phyloP scores from a whole-genome alignment of 352 stramenopile genomes.

The Phytopythium montanum region DNA sequence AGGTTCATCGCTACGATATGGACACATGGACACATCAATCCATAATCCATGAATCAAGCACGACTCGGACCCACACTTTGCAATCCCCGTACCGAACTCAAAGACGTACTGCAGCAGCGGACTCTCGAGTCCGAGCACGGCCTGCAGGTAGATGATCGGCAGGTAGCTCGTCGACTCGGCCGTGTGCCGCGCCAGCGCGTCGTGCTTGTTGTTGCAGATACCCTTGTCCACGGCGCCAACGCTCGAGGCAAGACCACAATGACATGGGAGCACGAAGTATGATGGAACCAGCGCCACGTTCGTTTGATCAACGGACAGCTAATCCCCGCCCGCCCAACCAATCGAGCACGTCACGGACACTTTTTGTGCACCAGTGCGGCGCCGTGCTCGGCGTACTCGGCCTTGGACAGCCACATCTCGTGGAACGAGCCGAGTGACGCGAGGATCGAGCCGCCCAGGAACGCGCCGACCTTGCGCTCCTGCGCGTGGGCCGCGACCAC shows the following conservation, averaged over 20 bases:
- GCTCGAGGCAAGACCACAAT: too few relatives aligned
- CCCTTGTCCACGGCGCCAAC: slow-evolving; percentile 53
- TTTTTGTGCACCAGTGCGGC: slow-evolving; percentile 97
- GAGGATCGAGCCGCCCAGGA: slow-evolving; percentile 96
- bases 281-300: too few relatives aligned
- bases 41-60: too few relatives aligned
- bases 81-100: slow-evolving; percentile 48
- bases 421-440: slow-evolving; percentile 97
- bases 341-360: slow-evolving; percentile 52
- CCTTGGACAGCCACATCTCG: slow-evolving; percentile 99
- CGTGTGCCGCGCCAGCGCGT: slow-evolving; percentile 58
- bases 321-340: too few relatives aligned
- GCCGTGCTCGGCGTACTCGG: slow-evolving; percentile 98
- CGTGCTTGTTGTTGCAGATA: slow-evolving; percentile 53
- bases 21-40: too few relatives aligned
- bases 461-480: slow-evolving; percentile 67
- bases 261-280: too few relatives aligned
- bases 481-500: slow-evolving; percentile 58
- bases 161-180: slow-evolving; percentile 62
- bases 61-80: too few relatives aligned
- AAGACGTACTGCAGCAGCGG: slow-evolving; percentile 63
- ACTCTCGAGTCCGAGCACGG: slow-evolving; percentile 47
- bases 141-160: slow-evolving; percentile 41
- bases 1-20: too few relatives aligned
- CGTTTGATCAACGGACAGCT: too few relatives aligned